phyloP scores from a whole-genome alignment of 169 alveolate genomes.

The Plasmodium coatneyi region DNA sequence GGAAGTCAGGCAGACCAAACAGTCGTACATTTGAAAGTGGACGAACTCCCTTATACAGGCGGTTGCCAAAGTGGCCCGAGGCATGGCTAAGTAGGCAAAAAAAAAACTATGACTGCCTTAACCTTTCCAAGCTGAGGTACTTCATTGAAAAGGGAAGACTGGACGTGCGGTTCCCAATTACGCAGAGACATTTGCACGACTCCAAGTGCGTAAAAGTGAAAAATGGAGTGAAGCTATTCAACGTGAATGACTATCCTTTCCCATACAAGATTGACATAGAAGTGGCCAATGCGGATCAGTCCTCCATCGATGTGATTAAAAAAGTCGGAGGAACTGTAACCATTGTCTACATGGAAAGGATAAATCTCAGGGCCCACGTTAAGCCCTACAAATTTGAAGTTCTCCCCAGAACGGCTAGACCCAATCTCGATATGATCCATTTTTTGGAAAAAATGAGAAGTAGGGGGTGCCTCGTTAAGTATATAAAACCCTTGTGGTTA shows the following conservation, averaged over 20 bases:
- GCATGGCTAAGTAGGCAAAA: constrained; percentile 87
- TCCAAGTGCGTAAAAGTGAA: constrained; percentile 86
- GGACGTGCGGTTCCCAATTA: constrained; percentile 88
- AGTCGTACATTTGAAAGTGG: constrained; percentile 89
- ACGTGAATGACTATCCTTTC: constrained; percentile 91
- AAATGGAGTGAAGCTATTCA: constrained; percentile 88
- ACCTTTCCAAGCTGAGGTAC: constrained; percentile 85
- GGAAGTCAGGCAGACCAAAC: constrained; percentile 83
- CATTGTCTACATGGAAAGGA: constrained; percentile 88
- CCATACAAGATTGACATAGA: constrained; percentile 91
- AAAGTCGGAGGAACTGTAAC: constrained; percentile 90
- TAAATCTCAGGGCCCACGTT: constrained; percentile 88
- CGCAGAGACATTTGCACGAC: constrained; percentile 91
- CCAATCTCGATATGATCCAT: constrained; percentile 85
- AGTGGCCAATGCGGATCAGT: constrained; percentile 92
- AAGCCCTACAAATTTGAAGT: constrained; percentile 90
- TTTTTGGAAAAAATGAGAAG: constrained; percentile 89
- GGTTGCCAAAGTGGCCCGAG: constrained; percentile 88
- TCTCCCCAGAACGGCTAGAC: constrained; percentile 89
- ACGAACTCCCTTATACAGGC: constrained; percentile 84
- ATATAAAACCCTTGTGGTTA: constrained; percentile 92
- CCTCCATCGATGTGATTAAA: constrained; percentile 88
- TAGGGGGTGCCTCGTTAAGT: constrained; percentile 87
- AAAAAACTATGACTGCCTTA: constrained; percentile 83
- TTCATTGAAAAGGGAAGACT: constrained; percentile 89